phyloP scores from a whole-genome alignment of 495 filamentous ascomycete species.

The Trichoderma reesei region DNA sequence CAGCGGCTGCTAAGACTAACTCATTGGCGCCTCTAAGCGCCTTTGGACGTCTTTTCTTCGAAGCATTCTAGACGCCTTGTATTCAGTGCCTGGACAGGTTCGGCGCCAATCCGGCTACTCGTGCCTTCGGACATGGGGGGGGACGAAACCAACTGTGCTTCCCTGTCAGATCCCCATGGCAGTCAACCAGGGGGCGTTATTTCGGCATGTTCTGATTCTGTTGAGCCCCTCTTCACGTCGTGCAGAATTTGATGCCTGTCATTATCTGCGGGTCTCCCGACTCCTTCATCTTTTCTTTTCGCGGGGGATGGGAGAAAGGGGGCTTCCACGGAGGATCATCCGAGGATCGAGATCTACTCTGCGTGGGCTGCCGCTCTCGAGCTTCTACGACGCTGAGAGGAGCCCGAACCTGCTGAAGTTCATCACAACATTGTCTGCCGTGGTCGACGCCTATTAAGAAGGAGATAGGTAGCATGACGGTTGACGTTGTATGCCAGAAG shows the following conservation, averaged over 20 bases:
- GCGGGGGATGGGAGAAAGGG: background rate
- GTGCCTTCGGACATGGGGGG: background rate
- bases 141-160: background rate
- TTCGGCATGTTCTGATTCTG: background rate
- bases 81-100: background rate
- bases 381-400: too few species aligned
- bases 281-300: background rate
- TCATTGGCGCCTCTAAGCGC: background rate
- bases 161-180: background rate
- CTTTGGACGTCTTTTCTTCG: background rate
- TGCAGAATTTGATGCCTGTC: background rate
- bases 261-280: background rate
- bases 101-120: background rate
- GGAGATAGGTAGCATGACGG: too few species aligned
- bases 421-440: too few species aligned
- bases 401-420: too few species aligned
- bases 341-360: background rate
- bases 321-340: background rate
- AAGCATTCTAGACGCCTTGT: conserved; percentile 2
- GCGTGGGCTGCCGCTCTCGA: background rate
- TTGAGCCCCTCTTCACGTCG: conserved; percentile 1
- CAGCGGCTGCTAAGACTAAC: background rate
- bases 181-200: background rate
- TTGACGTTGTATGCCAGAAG: too few species aligned
- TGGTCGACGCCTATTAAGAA: too few species aligned